Evolutionary conservation across 228 moss, liverwort and hornwort genomes (phyloP).

Genomic region (Sphagnum magellanicum): DNA sequence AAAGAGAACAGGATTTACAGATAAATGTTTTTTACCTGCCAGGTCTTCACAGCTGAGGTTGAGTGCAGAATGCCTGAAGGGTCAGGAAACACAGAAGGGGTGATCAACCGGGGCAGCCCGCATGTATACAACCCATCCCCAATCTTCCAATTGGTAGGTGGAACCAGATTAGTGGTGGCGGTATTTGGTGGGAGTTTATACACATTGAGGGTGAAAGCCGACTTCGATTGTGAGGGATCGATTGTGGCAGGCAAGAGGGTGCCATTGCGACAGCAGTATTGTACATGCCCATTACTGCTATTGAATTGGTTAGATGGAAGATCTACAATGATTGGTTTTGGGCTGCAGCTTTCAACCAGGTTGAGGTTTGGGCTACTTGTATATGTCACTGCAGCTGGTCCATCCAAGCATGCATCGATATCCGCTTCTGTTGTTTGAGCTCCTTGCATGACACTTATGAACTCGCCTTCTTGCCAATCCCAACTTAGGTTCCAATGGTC

Average conservation of each 20-base stretch:
- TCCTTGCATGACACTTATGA: constrained; percentile 56
- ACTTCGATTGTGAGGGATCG: constrained; percentile 27
- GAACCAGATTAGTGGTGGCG: constrained; percentile 7
- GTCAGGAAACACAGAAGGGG: constrained; percentile 23
- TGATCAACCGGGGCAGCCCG: constrained; percentile 17
- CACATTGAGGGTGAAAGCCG: constrained; percentile 26
- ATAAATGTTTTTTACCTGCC: constrained; percentile 21
- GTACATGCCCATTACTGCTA: constrained; percentile 5
- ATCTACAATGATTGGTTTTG: constrained; percentile 50
- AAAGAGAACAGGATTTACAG: neutral
- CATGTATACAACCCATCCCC: constrained; percentile 23
- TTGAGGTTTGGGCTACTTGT: constrained; percentile 29
- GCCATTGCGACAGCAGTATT: constrained; percentile 43
- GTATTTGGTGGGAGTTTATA: constrained; percentile 16
- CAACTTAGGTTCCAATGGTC: constrained; percentile 72
- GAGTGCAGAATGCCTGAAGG: constrained; percentile 12
- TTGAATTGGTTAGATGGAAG: constrained; percentile 36
- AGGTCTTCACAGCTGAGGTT: constrained; percentile 27
- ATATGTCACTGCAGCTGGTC: constrained; percentile 33
- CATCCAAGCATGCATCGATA: constrained; percentile 46
- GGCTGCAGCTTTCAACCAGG: constrained; percentile 49
- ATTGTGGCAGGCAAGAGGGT: constrained; percentile 31
- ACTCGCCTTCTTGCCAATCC: constrained; percentile 71
- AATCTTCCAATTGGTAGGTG: constrained; percentile 32
- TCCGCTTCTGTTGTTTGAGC: constrained; percentile 47